Conservation (phyloP, 768 basidiomycete genomes). For the Suillus spraguei region DNA sequence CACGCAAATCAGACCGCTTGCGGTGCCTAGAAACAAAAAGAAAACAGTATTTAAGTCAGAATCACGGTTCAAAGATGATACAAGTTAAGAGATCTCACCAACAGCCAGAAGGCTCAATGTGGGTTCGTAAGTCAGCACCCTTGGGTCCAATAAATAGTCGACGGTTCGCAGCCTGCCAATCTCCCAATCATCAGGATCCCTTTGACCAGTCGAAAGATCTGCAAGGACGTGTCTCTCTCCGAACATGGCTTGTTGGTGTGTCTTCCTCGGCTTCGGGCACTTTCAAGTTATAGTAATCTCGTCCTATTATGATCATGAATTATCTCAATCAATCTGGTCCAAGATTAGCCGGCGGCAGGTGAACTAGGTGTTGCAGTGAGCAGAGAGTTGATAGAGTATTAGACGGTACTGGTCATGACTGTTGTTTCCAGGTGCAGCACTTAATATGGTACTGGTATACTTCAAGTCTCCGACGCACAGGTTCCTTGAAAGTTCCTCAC, state of each 20-base stretch:
- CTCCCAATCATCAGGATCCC: constrained; percentile 61
- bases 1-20: constrained; percentile 61
- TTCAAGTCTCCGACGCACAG: background rate
- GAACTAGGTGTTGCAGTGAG: background rate
- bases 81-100: constrained; percentile 41
- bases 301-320: constrained; percentile 1
- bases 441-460: background rate
- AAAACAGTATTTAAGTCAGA: background rate
- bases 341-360: background rate
- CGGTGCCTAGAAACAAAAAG: constrained; percentile 51
- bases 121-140: constrained; percentile 59
- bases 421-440: background rate
- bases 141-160: constrained; percentile 53
- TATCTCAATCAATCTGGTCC: background rate
- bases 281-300: background rate
- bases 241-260: background rate
- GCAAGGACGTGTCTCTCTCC: constrained; percentile 21
- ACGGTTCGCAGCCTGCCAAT: constrained; percentile 49
- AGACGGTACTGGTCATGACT: background rate
- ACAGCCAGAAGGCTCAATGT: constrained; percentile 61
- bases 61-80: background rate
- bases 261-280: constrained; percentile 2
- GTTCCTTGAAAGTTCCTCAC: background rate
- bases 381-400: background rate
- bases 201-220: constrained; percentile 60